phyloP scores from a whole-genome alignment of 2,329 filamentous ascomycete genomes.

The Sporothrix protearum region DNA sequence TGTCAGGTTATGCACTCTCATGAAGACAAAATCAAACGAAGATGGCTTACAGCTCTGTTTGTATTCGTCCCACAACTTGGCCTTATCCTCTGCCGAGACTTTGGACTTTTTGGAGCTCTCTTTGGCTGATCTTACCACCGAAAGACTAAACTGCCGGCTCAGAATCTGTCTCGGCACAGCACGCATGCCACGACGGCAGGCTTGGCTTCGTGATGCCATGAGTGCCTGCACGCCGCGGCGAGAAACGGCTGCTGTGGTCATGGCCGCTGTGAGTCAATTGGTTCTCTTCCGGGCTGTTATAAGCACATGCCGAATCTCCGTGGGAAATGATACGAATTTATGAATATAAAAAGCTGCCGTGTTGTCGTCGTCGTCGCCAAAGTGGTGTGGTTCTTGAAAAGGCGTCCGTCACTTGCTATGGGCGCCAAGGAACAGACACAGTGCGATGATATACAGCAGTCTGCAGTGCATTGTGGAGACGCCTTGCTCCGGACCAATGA shows the following conservation, averaged over 20 bases:
- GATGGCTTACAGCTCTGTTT: conserved; percentile 43
- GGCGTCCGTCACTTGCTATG: background rate
- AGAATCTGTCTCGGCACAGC: background rate
- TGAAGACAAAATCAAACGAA: background rate
- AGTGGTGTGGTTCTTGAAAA: conserved; percentile 19
- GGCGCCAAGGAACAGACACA: background rate
- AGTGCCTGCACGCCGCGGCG: conserved; percentile 15
- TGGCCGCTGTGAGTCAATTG: background rate
- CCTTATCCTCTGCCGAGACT: background rate
- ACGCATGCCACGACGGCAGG: background rate
- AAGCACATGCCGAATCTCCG: background rate
- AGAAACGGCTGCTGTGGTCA: conserved; percentile 11
- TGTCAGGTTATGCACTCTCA: background rate
- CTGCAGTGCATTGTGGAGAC: background rate
- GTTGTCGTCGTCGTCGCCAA: background rate
- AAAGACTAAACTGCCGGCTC: background rate
- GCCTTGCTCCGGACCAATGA: conserved; percentile 23
- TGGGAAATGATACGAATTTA: background rate
- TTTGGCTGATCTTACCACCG: background rate
- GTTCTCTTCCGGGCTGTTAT: background rate
- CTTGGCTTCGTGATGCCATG: background rate
- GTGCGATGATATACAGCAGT: conserved; percentile 4
- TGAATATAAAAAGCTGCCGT: background rate
- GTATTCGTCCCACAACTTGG: conserved; percentile 39
- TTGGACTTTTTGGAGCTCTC: background rate